Base-by-base conservation (phyloP, 2,329 filamentous ascomycete genomes). In the Penicillium sp. region DNA sequence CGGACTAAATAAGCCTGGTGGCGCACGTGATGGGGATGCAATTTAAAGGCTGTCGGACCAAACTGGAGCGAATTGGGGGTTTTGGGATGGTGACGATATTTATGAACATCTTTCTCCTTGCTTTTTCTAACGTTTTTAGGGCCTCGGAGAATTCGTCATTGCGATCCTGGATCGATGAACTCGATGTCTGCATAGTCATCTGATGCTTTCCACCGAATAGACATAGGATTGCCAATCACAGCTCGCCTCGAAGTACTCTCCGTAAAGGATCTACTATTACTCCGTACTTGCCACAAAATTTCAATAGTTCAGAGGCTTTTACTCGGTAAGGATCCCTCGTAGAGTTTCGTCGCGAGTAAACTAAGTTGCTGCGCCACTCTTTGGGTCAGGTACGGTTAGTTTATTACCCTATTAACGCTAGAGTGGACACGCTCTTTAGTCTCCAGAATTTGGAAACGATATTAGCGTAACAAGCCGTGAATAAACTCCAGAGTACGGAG, bases 331-430 rank as follows among this genome's bases (percentile, higher is more conserved):
- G 22, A 26, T 45, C 6, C 38, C 12, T n/a, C 38, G 2, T 42
- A n/a, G 42, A 26, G 10, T 47, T 26, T 47, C 44, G 44, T 17
- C 24, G 44, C 24, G 44, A 26, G 44, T 9, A 51, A 35, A 22
- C 17, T 44, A 22, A 17, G 22, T n/a, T 58, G 55, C 55, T 57
- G 56, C 56, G 56, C 56, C 56, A 58, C 47, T 33, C 33, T 51
- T 51, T 33, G 45, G 45, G 45, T 42, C 56, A 50, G 50, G 42
- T 24, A 45, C 47, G 15, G 28, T 12, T 19, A 22, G 45, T 49
- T 30, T 4, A 15, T 49, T 28, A 49, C n/a, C 33, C 28, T 51
- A 22, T 19, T 10, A 8, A 19, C 10, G 10, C 47, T 7, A 22
- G 5, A 19, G 47, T 30, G 28, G 47, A 35, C 28, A 33, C 47